Conservation (phyloP, 2,329 filamentous ascomycete genomes). For the Alternaria viburni region DNA sequence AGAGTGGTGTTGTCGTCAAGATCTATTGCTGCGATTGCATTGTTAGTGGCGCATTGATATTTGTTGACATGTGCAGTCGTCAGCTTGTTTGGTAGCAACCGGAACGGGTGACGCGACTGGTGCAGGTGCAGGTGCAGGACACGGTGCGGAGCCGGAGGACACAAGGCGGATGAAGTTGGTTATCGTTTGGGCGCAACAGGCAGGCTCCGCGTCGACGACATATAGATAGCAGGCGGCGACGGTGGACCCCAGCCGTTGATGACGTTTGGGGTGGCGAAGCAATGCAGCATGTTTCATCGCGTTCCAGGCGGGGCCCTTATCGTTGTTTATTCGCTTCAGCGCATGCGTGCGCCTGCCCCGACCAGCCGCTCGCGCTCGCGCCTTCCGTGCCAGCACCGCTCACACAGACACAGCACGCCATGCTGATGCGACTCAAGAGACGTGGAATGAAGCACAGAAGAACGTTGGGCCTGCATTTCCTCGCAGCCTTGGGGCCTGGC, state of each 20-base stretch:
- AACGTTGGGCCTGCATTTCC: background rate
- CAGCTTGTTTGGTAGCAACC: background rate
- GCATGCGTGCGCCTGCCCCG: background rate
- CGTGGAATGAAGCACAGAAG: background rate
- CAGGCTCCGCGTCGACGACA: background rate
- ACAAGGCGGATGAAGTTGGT: background rate
- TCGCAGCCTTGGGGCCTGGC: background rate
- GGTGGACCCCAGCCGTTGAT: constrained; percentile 2
- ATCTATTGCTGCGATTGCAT: background rate
- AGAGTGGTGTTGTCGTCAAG: background rate
- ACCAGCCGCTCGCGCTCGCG: background rate
- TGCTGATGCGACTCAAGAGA: background rate
- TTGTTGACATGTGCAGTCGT: background rate
- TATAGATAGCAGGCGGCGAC: constrained; percentile 1
- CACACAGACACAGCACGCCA: background rate
- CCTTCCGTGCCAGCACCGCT: background rate
- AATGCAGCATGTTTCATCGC: constrained; percentile 10
- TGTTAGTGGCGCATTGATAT: background rate
- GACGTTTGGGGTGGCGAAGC: constrained; percentile 16
- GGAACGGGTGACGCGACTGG: constrained; percentile 11
- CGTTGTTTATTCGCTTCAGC: constrained; percentile 2
- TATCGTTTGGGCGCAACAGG: background rate
- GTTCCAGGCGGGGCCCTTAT: constrained; percentile 1
- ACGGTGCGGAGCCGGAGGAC: constrained; percentile 1
- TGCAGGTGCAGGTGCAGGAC: constrained; percentile 15